phyloP scores from a whole-genome alignment of 208 protist species.

The Histomonas meleagridis region DNA sequence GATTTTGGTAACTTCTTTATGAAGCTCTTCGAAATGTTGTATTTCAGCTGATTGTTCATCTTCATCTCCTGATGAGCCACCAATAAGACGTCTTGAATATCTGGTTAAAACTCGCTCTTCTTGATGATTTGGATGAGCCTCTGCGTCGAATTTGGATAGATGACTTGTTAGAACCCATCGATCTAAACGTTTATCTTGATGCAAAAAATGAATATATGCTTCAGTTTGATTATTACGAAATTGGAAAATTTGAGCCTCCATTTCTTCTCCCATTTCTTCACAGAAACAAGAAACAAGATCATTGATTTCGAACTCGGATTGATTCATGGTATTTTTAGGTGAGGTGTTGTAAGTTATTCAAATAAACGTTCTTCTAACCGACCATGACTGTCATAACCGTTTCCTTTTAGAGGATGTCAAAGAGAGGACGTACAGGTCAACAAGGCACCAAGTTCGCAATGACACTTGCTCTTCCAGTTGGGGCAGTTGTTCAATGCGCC shows the following conservation, averaged over 20 bases:
- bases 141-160: background rate
- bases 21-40: background rate
- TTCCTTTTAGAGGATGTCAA: background rate
- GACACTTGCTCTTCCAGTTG: conserved; percentile 88
- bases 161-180: background rate
- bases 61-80: background rate
- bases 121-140: background rate
- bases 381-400: background rate
- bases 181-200: conserved; percentile 20
- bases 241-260: background rate
- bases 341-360: no score
- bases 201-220: conserved; percentile 25
- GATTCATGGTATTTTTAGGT: no score
- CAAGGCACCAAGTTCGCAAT: conserved; percentile 86
- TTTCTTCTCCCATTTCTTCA: background rate
- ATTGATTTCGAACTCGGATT: no score
- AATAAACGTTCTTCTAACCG: no score
- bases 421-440: conserved; percentile 51
- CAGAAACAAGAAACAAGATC: background rate
- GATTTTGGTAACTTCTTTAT: conserved; percentile 31
- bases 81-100: background rate
- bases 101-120: background rate
- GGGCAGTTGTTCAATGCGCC: conserved; percentile 95
- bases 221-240: background rate
- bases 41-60: background rate